Percentiles rank a stretch among this genome's conserved stretches.
These are phyloP conservation scores for Datisca glomerata DNA, from an alignment of 306 rosid species.

Conservation along the genomic window DNA sequence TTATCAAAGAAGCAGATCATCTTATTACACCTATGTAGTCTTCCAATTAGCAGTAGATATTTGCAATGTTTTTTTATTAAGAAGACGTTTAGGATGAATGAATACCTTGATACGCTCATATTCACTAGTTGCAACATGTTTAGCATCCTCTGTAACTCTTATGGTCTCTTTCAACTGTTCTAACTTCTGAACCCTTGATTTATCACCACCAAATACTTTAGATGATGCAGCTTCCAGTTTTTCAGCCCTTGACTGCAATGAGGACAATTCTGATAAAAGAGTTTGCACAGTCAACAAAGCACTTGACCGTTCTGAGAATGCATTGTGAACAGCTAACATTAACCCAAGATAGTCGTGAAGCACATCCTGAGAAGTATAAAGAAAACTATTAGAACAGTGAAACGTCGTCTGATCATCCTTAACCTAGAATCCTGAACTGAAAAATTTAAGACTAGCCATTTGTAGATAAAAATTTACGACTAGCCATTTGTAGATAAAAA, in stretches of 20 bases:
- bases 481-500: no score
- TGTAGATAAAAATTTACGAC: no score
- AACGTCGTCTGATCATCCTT: neutral
- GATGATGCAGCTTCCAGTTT: constrained; percentile 86
- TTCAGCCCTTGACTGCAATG: constrained; percentile 72
- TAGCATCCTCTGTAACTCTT: constrained; percentile 71
- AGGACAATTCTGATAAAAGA: constrained; percentile 63
- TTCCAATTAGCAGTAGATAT: no score
- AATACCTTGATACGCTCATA: constrained; percentile 92
- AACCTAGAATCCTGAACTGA: no score
- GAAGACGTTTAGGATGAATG: no score
- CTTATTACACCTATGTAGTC: no score
- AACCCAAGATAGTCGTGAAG: constrained; percentile 94
- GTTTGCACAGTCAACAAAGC: constrained; percentile 88
- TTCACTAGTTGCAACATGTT: constrained; percentile 69
- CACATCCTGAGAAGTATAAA: constrained; percentile 46
- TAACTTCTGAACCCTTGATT: constrained; percentile 55
- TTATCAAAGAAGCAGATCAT: no score
- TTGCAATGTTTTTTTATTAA: no score
- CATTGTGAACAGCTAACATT: constrained; percentile 75
- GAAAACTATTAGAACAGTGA: neutral
- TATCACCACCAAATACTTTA: constrained; percentile 84
- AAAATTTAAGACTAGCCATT: no score
- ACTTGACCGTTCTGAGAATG: constrained; percentile 82
- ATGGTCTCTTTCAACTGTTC: constrained; percentile 84